Percentiles rank a stretch among this genome's conserved stretches.
These are phyloP conservation scores for Teunomyces stri DNA, from an alignment of 805 yeast genomes.

Conservation along the genomic window DNA sequence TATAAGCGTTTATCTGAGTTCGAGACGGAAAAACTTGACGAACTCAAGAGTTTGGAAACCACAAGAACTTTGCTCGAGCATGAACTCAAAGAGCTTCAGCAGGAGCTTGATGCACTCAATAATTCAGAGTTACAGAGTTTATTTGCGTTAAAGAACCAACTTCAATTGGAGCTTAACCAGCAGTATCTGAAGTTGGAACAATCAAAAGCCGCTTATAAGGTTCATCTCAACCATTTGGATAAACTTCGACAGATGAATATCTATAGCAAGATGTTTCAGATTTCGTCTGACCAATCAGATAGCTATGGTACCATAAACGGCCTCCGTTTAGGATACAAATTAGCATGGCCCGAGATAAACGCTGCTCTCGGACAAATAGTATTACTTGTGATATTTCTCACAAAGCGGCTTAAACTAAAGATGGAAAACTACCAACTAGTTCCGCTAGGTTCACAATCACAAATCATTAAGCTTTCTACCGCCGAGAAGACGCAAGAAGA, in stretches of 20 bases:
- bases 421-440: slow-evolving; percentile 60
- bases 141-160: slow-evolving; percentile 50
- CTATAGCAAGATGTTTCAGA: slow-evolving; percentile 77
- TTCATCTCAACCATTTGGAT: slow-evolving; percentile 64
- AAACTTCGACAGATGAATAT: slow-evolving; percentile 74
- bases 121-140: slow-evolving; percentile 46
- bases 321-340: slow-evolving; percentile 69
- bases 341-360: slow-evolving; percentile 89
- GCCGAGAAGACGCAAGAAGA: slow-evolving; percentile 2
- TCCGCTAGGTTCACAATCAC: slow-evolving; percentile 84
- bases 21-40: slow-evolving; percentile 33
- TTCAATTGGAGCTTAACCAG: slow-evolving; percentile 51
- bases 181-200: slow-evolving; percentile 58
- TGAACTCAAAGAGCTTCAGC: slow-evolving; percentile 46
- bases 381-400: slow-evolving; percentile 62
- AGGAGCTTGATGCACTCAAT: slow-evolving; percentile 33
- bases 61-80: slow-evolving; percentile 44
- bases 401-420: slow-evolving; percentile 52
- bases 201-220: slow-evolving; percentile 59
- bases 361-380: slow-evolving; percentile 88
- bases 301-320: slow-evolving; percentile 87
- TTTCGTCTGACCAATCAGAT: slow-evolving; percentile 67
- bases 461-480: slow-evolving; percentile 55
- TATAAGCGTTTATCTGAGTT: slow-evolving; percentile 39
- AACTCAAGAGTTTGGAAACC: slow-evolving; percentile 38